Conservation (phyloP, 1,284 basidiomycete species). For the Serendipita sp. region DNA sequence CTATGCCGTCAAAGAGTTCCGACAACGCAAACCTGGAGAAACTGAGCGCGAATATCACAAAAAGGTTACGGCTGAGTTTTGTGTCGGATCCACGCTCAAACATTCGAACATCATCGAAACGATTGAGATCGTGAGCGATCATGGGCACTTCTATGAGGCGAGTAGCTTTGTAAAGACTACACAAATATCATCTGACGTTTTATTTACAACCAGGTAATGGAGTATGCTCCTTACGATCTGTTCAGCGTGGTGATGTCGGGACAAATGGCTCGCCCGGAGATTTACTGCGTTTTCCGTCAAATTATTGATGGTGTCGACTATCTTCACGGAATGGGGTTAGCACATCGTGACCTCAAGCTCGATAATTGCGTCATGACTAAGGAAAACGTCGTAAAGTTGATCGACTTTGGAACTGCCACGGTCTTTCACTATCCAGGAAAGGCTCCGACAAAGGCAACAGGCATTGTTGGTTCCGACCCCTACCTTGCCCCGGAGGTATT, state of each 20-base stretch:
- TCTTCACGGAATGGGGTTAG: constrained; percentile 91
- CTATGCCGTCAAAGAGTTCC: constrained; percentile 96
- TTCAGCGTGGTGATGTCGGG: constrained; percentile 99
- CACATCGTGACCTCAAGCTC: constrained; percentile 96
- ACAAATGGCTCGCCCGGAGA: constrained; percentile 95
- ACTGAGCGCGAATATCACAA: constrained; percentile 95
- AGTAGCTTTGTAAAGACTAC: constrained; percentile 15
- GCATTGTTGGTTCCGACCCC: constrained; percentile 93
- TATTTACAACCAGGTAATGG: constrained; percentile 67
- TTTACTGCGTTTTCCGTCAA: constrained; percentile 98
- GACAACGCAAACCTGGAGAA: constrained; percentile 78
- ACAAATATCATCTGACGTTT: constrained; percentile 6
- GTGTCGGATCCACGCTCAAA: constrained; percentile 87
- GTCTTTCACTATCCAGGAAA: constrained; percentile 98
- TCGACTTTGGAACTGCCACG: constrained; percentile 98
- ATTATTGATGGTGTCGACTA: constrained; percentile 98
- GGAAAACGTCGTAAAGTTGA: constrained; percentile 91
- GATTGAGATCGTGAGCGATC: constrained; percentile 95
- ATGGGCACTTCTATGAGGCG: constrained; percentile 97
- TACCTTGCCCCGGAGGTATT: constrained; percentile 98
- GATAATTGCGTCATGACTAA: constrained; percentile 99
- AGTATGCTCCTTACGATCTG: constrained; percentile 96
- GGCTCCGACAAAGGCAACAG: constrained; percentile 65
- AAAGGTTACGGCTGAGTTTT: constrained; percentile 98
- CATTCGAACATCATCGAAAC: constrained; percentile 98